Evolutionary conservation across 129 eudicot genomes (phyloP), one percentile per base, ranked within the genome.

Genomic region (Daucus carota): DNA sequence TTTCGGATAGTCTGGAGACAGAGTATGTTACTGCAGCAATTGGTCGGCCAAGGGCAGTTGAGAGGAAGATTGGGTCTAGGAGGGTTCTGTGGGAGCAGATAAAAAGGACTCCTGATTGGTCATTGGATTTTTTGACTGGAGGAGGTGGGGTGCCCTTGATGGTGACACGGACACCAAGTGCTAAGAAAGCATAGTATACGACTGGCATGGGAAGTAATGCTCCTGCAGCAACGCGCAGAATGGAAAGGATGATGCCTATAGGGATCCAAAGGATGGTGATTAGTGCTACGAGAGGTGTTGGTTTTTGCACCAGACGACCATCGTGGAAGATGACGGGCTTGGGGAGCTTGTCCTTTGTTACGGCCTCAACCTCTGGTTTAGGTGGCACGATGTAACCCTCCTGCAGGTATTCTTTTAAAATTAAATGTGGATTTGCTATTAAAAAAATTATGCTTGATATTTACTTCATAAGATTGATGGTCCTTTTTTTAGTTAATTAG

Each of bases 91-190:
- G 75, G n/a, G 75, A 71, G 36, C 52, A 43, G 31, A 71, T 20
- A 10, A 71, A 71, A 32, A 71, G 75, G 57, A 71, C 75, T n/a
- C 75, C 75, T 6, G 75, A 71, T 71, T 71, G 34, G 75, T 17
- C 52, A 33, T n/a, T 20, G 14, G 74, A 71, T 42, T 42, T 71
- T n/a, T 71, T 42, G 20, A 43, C 74, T 11, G 74, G 52, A 10
- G 74, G 74, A 42, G 54, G 74, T 12, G 74, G 74, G 38, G 5
- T 42, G 4, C 75, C 75, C 54, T 71, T 71, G 13, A 71, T 42
- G n/a, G 52, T 42, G 33, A 26, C 47, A 36, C 73, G 73, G 47
- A 70, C 73, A 24, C 75, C 52, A 71, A 71, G 57, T 71, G 57
- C 54, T 47, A 42, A 22, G 57, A 36, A 71, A 71, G 31, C 52